phyloP scores from a whole-genome alignment of 805 yeast genomes.

The Schizosaccharomyces lindneri region DNA sequence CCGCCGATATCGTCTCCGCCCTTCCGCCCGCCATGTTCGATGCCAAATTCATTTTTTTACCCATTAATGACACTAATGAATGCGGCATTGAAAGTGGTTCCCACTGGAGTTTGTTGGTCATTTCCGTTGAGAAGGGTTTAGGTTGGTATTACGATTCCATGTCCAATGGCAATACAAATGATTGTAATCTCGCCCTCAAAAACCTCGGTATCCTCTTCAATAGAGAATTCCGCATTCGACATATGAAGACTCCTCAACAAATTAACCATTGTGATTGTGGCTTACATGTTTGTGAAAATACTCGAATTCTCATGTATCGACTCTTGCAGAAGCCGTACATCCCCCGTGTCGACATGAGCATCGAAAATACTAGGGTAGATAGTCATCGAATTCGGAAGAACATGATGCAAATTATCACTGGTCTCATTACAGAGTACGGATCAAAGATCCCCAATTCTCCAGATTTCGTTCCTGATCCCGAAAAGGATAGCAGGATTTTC shows the following conservation, averaged over 20 bases:
- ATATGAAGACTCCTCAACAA: slow-evolving; percentile 5
- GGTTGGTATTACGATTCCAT: slow-evolving; percentile 38
- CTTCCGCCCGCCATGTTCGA: slow-evolving; percentile 21
- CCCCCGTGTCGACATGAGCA: not conserved
- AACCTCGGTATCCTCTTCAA: slow-evolving; percentile 12
- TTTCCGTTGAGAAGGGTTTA: slow-evolving; percentile 22
- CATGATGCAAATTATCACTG: not conserved
- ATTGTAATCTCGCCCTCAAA: slow-evolving; percentile 14
- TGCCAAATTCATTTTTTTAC: slow-evolving; percentile 33
- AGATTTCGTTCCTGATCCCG: not conserved
- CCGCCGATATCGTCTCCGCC: slow-evolving; percentile 8
- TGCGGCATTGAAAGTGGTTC: slow-evolving; percentile 38
- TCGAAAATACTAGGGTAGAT: not conserved
- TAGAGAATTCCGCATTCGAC: not conserved
- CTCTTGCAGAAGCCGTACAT: not conserved
- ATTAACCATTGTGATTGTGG: slow-evolving; percentile 10
- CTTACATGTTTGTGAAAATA: slow-evolving; percentile 9
- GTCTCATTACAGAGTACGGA: not conserved
- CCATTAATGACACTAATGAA: slow-evolving; percentile 41
- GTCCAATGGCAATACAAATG: slow-evolving; percentile 20
- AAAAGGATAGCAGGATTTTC: not conserved
- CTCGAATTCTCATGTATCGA: slow-evolving; percentile 3
- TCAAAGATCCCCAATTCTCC: not conserved
- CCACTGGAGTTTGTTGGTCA: slow-evolving; percentile 49
- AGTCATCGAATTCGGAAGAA: not conserved